Conservation (phyloP, 306 rosid species). For the Casuarina glauca region DNA sequence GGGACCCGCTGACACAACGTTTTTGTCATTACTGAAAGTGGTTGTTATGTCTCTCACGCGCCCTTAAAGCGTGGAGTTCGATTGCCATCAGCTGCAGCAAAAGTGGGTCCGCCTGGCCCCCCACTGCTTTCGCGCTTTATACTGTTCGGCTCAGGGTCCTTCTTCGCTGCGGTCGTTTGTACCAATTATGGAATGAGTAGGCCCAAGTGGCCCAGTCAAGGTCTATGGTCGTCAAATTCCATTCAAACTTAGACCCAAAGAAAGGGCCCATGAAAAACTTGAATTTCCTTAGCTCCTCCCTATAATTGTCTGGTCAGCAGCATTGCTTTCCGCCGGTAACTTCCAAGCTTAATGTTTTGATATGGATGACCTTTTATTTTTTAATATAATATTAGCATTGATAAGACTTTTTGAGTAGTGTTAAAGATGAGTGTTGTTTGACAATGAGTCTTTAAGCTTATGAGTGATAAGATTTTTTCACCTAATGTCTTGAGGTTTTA, state of each 20-base stretch:
- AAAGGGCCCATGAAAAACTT: neutral
- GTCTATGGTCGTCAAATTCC: neutral
- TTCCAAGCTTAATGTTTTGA: too few relatives aligned
- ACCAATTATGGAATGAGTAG: neutral
- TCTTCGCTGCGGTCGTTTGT: neutral
- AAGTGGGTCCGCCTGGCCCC: neutral
- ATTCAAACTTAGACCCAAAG: neutral
- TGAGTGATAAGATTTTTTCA: too few relatives aligned
- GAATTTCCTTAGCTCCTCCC: neutral
- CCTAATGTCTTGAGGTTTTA: too few relatives aligned
- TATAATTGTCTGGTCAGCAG: too few relatives aligned
- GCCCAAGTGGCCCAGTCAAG: neutral
- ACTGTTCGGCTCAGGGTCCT: neutral
- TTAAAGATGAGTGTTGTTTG: too few relatives aligned
- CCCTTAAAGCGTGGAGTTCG: constrained; percentile 9
- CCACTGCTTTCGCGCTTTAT: neutral
- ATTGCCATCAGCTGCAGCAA: constrained; percentile 7
- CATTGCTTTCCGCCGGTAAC: too few relatives aligned
- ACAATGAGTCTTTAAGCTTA: too few relatives aligned
- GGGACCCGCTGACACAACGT: constrained; percentile 56
- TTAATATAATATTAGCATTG: too few relatives aligned
- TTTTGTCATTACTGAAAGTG: constrained; percentile 12
- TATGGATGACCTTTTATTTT: too few relatives aligned
- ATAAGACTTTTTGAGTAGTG: too few relatives aligned
- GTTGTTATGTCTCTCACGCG: constrained; percentile 18